Percentiles rank a stretch among this genome's conserved stretches.
Evolutionary conservation across 73 alveolate genomes (phyloP).

Genomic region (Blepharisma japonicum): DNA sequence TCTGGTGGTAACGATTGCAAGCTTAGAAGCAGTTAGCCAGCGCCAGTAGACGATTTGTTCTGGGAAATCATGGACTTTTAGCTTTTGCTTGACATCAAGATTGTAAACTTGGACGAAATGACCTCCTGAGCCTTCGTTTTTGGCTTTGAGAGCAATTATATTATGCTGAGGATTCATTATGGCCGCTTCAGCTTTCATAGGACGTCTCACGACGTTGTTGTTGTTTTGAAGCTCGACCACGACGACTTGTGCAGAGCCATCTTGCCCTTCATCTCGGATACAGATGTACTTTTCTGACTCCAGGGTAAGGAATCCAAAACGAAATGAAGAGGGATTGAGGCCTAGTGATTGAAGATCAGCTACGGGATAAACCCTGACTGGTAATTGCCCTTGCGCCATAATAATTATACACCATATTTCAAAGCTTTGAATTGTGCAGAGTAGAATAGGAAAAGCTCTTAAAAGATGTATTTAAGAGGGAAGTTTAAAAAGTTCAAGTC

Average conservation of each 20-base stretch:
- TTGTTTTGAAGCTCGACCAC: conserved; percentile 55
- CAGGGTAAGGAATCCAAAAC: conserved; percentile 79
- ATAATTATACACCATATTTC: too few species aligned
- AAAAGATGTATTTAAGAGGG: too few species aligned
- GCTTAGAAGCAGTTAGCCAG: conserved; percentile 61
- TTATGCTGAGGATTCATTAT: conserved; percentile 91
- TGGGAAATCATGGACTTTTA: conserved; percentile 71
- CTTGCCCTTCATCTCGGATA: conserved; percentile 78
- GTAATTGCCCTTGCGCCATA: too few species aligned
- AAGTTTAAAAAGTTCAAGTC: too few species aligned
- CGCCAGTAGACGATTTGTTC: conserved; percentile 78
- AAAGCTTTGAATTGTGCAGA: too few species aligned
- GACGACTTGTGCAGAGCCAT: conserved; percentile 32
- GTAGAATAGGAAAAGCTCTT: too few species aligned
- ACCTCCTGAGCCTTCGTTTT: conserved; percentile 53
- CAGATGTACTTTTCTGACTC: conserved; percentile 93
- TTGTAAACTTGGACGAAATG: conserved; percentile 65
- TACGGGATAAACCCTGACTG: background rate
- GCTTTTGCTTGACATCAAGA: conserved; percentile 66
- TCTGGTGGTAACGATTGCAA: conserved; percentile 68
- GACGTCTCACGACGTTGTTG: conserved; percentile 76
- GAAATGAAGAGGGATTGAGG: conserved; percentile 76
- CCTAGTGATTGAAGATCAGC: conserved; percentile 50
- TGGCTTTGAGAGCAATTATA: conserved; percentile 94
- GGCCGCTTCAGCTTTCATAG: conserved; percentile 95